A percentile compares a stretch with the other conserved stretches of the same genome.
These are phyloP conservation scores for Geotrichum histeridarum DNA, from an alignment of 1,139 yeast genomes.

Conservation along the genomic window DNA sequence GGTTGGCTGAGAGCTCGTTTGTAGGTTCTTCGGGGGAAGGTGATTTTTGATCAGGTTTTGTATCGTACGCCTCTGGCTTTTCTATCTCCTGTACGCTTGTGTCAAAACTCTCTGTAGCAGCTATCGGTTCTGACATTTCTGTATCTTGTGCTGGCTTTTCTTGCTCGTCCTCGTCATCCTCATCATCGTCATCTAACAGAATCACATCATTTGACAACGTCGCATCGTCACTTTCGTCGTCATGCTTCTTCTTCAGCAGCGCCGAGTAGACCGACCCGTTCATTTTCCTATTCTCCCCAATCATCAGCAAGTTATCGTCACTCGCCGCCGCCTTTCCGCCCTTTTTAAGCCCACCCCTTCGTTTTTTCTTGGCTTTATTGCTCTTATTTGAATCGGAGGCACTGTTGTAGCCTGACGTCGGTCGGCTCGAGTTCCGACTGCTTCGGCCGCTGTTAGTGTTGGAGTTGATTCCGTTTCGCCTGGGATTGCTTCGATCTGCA, in stretches of 20 bases:
- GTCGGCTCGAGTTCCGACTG: not conserved
- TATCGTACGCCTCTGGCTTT: not conserved
- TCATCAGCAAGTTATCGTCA: not conserved
- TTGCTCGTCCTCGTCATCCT: not conserved
- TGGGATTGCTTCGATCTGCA: not conserved
- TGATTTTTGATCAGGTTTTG: not conserved
- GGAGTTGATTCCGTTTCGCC: not conserved
- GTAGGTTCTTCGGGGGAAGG: not conserved
- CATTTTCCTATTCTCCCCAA: slow-evolving; percentile 1
- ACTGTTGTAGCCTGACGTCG: not conserved
- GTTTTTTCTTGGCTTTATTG: not conserved
- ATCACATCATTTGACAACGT: slow-evolving; percentile 1
- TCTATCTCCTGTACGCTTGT: not conserved
- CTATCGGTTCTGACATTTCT: not conserved
- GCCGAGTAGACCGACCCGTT: slow-evolving; percentile 6
- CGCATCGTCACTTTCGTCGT: not conserved
- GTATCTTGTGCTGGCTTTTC: not conserved
- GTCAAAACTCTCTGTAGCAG: too few species aligned
- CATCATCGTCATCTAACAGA: slow-evolving; percentile 6
- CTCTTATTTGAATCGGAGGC: not conserved
- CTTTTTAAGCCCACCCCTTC: not conserved
- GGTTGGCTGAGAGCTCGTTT: slow-evolving; percentile 11
- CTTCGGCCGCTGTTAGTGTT: not conserved
- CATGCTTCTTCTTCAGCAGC: not conserved
- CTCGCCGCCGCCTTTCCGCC: not conserved